Base-by-base conservation (phyloP, 2,329 filamentous ascomycete species). In the Aspergillus sp. region DNA sequence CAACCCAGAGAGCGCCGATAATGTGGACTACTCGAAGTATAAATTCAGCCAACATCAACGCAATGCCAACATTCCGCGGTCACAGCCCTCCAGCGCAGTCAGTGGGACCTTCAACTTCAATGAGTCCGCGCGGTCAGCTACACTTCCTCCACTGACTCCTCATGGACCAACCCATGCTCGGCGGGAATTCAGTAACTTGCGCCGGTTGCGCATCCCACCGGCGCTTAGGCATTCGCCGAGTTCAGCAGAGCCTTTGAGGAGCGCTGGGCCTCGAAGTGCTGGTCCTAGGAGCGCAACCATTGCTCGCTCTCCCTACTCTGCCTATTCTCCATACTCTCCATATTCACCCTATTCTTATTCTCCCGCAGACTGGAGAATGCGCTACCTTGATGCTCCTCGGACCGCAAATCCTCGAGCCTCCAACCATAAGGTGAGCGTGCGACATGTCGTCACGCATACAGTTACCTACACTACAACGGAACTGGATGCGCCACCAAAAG, bases 371-470 rank as follows among this genome's bases (percentile, higher is more conserved):
- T 93, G 89, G 90, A 88, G 89, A 58, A 77, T 86, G 5, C 77
- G 85, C 51, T 87, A 85, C 66, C 81, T 84, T 58, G 88, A 89
- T 53, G 74, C 77, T 53, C 76, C 83, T n/a, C 79, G 84, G 41
- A 83, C 82, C 63, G 86, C 86, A 32, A 87, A 81, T 4, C 53
- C 58, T 20, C 45, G 55, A 38, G 47, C 26, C 20, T 54, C 59
- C 13, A 55, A 49, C 66, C 80, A 87, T 56, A 84, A 87, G 59
- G 83, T 88, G 53, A 86, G 83, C 69, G 91, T 97, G 57, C 83
- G 91, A 54, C 92, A 97, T 74, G 91, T 97, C 4, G 90, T 97
- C 53, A 97, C 93, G n/a, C 85, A 92, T 65, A 97, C 92, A 15
- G 90, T 96, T 58, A 96, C 91, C 41, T 96, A 96, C 76, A 96